Percentiles rank a stretch among this genome's conserved stretches.
Conservation (phyloP, 345 rosid species). For the Turritis glabra region DNA sequence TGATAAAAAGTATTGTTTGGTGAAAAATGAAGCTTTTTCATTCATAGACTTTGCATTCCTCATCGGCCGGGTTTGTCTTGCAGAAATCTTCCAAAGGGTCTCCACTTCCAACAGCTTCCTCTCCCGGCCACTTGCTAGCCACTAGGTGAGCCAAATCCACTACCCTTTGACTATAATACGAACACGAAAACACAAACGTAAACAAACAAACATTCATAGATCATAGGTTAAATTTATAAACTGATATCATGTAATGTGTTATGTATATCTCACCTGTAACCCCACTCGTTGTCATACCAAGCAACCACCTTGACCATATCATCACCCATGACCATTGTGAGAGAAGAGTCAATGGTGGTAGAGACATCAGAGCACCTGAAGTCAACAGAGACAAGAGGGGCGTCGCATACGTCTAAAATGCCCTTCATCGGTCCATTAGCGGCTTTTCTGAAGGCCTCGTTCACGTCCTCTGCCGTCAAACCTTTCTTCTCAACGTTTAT, state of each 20-base stretch:
- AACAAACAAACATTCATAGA: neutral
- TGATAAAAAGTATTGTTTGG: neutral
- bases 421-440: conserved; percentile 89
- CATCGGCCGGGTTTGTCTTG: conserved; percentile 78
- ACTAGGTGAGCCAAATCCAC: conserved; percentile 95
- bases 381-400: conserved; percentile 87
- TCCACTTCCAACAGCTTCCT: conserved; percentile 57
- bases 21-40: conserved; percentile 22
- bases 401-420: conserved; percentile 78
- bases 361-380: conserved; percentile 94
- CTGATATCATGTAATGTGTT: neutral
- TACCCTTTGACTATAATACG: conserved; percentile 75
- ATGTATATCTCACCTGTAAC: conserved; percentile 63
- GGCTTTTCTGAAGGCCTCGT: conserved; percentile 88
- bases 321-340: conserved; percentile 98
- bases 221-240: neutral
- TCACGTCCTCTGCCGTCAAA: conserved; percentile 80
- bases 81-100: conserved; percentile 97
- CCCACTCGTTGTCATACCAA: conserved; percentile 99
- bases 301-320: conserved; percentile 98
- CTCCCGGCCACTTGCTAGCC: conserved; percentile 89
- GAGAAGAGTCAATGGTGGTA: conserved; percentile 85
- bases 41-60: conserved; percentile 95
- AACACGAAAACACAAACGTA: neutral
- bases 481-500: conserved; percentile 88